phyloP scores from a whole-genome alignment of 225 moss, liverwort and hornwort genomes.

The Antitrichia curtipendula region DNA sequence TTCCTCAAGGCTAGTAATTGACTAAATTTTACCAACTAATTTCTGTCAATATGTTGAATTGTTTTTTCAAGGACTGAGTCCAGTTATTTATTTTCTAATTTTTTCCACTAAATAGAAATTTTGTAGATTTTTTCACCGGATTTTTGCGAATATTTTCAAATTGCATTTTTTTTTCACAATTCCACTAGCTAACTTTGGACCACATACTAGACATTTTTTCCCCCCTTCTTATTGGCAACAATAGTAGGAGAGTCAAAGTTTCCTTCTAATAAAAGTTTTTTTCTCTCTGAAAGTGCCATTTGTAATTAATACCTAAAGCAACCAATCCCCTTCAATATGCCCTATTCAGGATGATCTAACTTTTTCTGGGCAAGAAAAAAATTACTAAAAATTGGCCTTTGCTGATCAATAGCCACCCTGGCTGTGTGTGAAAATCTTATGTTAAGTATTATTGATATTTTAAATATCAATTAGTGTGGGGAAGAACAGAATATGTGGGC shows the following conservation, averaged over 20 bases:
- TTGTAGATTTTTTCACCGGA: too few relatives aligned
- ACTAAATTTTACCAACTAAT: too few relatives aligned
- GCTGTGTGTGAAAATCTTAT: background rate
- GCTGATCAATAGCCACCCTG: background rate
- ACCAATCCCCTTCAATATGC: background rate
- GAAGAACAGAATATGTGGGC: background rate
- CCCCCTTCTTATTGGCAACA: too few relatives aligned
- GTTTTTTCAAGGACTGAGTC: rapidly evolving
- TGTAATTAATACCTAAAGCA: background rate
- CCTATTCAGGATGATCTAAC: background rate
- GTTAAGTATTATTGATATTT: background rate
- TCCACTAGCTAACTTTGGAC: too few relatives aligned
- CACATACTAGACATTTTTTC: too few relatives aligned
- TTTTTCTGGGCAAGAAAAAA: background rate
- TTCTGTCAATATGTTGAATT: too few relatives aligned
- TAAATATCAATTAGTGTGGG: background rate
- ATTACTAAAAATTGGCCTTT: background rate
- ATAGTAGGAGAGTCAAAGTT: background rate
- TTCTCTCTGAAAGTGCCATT: background rate
- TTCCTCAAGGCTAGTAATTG: rapidly evolving
- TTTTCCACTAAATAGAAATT: too few relatives aligned
- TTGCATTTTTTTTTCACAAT: too few relatives aligned
- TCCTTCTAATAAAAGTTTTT: background rate
- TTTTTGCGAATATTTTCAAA: too few relatives aligned
- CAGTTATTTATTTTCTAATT: too few relatives aligned